Evolutionary conservation across 1,139 yeast species (phyloP), one percentile per base, ranked within the genome.

Genomic region (Debaryomyces singareniensis): DNA sequence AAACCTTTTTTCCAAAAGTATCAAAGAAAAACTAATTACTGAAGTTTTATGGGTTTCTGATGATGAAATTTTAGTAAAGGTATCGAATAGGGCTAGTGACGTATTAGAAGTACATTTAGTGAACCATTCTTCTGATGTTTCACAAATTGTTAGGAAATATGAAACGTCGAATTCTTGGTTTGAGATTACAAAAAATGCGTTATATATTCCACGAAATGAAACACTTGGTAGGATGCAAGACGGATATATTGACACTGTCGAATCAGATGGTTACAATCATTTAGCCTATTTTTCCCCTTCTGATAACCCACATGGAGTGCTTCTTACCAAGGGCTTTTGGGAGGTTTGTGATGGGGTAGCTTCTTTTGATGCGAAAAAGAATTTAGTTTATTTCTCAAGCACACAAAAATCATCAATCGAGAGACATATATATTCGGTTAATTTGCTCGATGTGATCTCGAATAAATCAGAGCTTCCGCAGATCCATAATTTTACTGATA

Each of bases 151-250:
- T 9, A 57, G 78, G 36, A 50, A 61, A 3, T 56, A 53, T 29
- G 38, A 39, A 2, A 61, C 64, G 3, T 58, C 66, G 27, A 59
- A 71, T 12, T 66, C 75, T 7, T 73, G 84, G 71, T 86, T 89
- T 63, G 98, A 91, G 51, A 77, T 89, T 24, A 72, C 85, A 5
- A 84, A 80, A 38, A 75, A 79, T 41, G 78, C 93, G 0, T 56
- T 72, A 20, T 79, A 59, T 45, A 68, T 91, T 24, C 95, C 96
- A 5, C 71, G 72, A 35, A 74, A 82, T 37, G 59, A 54, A 14
- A 27, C 55, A 2, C 38, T 46, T 20, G 70, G 72, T 6, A 55
- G 75, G 29, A 34, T 45, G 11, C 36, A 54, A 16, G 77, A 73
- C 44, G 80, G 80, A 0, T 74, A 73, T 40, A 63, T 74, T 29